Evolutionary conservation across 2,329 filamentous ascomycete genomes (phyloP).

Genomic region (Colletotrichum phormii): DNA sequence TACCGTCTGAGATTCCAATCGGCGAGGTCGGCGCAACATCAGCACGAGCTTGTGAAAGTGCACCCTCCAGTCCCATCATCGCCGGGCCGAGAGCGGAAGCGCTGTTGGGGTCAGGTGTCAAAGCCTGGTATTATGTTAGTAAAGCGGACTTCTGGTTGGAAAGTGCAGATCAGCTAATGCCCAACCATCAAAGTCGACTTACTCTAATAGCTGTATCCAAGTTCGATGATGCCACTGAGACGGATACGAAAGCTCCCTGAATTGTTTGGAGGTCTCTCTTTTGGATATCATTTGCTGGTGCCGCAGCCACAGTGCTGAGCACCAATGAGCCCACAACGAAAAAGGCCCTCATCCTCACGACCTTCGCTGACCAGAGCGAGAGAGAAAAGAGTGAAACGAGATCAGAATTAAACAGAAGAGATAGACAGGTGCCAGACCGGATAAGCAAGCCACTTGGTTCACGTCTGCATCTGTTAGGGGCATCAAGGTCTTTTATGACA

Average conservation of each 20-base stretch:
- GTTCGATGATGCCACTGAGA: conserved; percentile 15
- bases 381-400: background rate
- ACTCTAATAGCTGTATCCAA: conserved; percentile 17
- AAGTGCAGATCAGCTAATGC: background rate
- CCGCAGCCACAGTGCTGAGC: background rate
- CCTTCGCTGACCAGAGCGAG: conserved; percentile 1
- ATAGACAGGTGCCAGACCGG: background rate
- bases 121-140: background rate
- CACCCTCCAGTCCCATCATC: conserved; percentile 19
- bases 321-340: background rate
- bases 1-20: conserved; percentile 41
- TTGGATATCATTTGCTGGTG: background rate
- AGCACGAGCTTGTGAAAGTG: conserved; percentile 26
- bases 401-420: background rate
- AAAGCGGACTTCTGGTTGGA: background rate
- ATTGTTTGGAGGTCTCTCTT: conserved; percentile 2
- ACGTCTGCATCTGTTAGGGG: background rate
- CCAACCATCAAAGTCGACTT: background rate
- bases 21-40: conserved; percentile 36
- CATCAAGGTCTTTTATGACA: background rate
- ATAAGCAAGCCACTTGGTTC: background rate
- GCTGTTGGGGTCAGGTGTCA: conserved; percentile 17
- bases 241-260: conserved; percentile 3
- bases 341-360: conserved; percentile 4
- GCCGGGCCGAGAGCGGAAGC: conserved; percentile 8